These are phyloP conservation scores for Canna indica DNA, from an alignment of 176 grass and related monocot species.

Conservation along the genomic window DNA sequence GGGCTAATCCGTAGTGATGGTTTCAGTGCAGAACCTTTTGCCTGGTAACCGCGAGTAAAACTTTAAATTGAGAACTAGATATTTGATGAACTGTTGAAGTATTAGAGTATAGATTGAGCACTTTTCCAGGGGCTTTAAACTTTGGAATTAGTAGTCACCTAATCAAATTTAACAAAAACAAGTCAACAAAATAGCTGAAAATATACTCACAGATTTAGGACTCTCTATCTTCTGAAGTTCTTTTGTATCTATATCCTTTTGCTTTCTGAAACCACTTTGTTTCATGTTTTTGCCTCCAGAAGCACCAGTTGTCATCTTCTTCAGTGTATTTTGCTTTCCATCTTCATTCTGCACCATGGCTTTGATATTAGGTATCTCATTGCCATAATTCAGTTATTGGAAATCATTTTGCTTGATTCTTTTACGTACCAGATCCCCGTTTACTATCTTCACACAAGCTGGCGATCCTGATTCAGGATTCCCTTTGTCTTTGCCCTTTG, in stretches of 20 bases:
- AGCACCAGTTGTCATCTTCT: neutral
- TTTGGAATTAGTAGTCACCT: too few species aligned
- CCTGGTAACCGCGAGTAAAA: neutral
- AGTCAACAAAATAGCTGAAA: neutral
- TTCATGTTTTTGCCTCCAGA: neutral
- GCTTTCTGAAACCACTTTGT: neutral
- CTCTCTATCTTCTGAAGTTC: constrained; percentile 9
- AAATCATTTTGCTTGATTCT: neutral
- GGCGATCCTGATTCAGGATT: neutral
- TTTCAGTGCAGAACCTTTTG: constrained; percentile 21
- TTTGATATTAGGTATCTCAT: neutral
- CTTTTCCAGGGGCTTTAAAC: too few species aligned
- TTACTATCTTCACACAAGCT: neutral
- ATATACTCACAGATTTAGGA: constrained; percentile 7
- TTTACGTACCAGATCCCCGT: neutral
- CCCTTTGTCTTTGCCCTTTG: neutral
- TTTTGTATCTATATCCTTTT: constrained; percentile 8
- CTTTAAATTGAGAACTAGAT: neutral
- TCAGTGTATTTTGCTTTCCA: neutral
- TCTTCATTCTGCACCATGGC: neutral
- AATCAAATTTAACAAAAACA: too few species aligned
- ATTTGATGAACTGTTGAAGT: neutral
- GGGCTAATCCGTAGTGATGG: constrained; percentile 17
- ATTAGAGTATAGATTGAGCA: constrained; percentile 6
- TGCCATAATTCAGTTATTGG: neutral